Base-by-base conservation (phyloP, 2,329 filamentous ascomycete species). In the Parafenestella ontariensis region DNA sequence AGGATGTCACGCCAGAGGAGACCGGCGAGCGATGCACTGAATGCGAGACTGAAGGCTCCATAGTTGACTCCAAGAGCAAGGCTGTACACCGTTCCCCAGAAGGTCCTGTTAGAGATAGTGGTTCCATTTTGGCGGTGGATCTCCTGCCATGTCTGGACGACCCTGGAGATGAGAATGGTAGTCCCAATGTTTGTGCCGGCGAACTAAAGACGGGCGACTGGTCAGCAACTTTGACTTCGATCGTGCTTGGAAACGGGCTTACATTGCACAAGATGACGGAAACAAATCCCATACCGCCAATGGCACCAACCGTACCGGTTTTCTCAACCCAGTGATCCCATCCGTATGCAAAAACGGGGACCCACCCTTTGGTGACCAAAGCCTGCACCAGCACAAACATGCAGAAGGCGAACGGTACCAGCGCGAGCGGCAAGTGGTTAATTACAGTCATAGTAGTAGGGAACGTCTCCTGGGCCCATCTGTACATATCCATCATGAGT, bases 371-470 rank as follows among this genome's bases (percentile, higher is more conserved):
- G 0, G 86, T 90, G 0, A 89, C 88, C 1, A 92, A 75, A 0
- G 83, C 88, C 66, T 92, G 88, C 0, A 91, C 89, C 0, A 92
- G 81, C 9, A 91, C 81, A 57, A 91, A 91, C 89, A 91, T 91
- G 56, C 83, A 81, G 51, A 92, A 86, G 0, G 88, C 86, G 64
- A 91, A 91, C 0, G 89, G 89, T 0, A 92, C 80, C 0, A 91
- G 81, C 0, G 87, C 82, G 48, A 89, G 84, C 0, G 89, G 89
- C 1, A 92, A 78, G 67, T 90, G 87, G 0, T 82, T 75, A 5
- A 88, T 70, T 0, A 91, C 88, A 0, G 86, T 84, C 18, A 85
- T 85, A 1, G 85, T 84, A 0, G 88, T 91, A 0, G 89, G 89
- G 43, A 91, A 91, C 0, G 88, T 91, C 65, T 88, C 86, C 56